A percentile compares a stretch with the other conserved stretches of the same genome.
phyloP scores from a whole-genome alignment of 2,329 filamentous ascomycete species.

The Botrytis elliptica region DNA sequence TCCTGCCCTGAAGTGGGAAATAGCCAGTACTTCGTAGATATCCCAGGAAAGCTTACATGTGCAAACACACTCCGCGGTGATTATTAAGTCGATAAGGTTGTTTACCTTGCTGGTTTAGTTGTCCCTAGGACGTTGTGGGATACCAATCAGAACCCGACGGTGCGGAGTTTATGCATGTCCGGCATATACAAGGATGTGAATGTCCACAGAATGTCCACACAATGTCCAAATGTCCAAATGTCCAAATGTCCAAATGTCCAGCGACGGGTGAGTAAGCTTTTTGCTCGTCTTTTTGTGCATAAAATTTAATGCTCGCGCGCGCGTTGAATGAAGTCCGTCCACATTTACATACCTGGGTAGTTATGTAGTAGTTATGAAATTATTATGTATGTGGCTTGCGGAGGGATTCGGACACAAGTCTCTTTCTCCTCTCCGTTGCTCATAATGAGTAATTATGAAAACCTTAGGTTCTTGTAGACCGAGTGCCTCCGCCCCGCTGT shows the following conservation, averaged over 20 bases:
- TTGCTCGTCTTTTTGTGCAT: not conserved
- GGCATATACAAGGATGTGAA: not conserved
- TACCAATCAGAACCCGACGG: not conserved
- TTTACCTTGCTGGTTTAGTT: not conserved
- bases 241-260: not conserved
- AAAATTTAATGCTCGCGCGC: not conserved
- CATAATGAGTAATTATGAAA: not conserved
- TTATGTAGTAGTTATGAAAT: not conserved
- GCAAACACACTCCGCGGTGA: not conserved
- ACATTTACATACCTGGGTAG: no score
- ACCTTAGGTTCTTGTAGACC: not conserved
- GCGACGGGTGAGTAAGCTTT: not conserved
- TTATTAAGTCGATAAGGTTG: not conserved
- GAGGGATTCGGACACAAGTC: not conserved
- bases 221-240: no score
- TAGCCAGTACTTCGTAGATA: not conserved
- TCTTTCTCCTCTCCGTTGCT: not conserved
- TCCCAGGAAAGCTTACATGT: not conserved
- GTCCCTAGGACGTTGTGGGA: not conserved
- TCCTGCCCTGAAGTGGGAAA: not conserved
- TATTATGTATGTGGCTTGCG: not conserved
- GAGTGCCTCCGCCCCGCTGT: not conserved
- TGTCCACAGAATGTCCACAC: not conserved
- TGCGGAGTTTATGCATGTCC: conserved; percentile 12
- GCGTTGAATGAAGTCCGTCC: not conserved